Conservation (phyloP, 2,329 filamentous ascomycete species). For the Penicillium oxalicum region DNA sequence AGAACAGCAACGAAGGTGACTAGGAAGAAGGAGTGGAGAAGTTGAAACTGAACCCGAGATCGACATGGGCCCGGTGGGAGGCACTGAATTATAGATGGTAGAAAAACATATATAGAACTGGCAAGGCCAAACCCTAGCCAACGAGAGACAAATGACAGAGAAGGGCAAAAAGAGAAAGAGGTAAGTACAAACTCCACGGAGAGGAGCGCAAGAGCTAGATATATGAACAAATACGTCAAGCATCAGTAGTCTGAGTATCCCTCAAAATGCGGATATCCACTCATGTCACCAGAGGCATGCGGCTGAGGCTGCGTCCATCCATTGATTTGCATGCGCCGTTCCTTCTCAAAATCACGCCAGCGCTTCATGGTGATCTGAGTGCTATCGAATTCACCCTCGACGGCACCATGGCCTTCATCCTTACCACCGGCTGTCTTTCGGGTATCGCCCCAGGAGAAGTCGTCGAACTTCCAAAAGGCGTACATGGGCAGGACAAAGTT, state of each 20-base stretch:
- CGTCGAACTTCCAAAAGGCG: slow-evolving; percentile 99
- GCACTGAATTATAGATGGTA: not conserved
- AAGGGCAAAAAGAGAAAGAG: not conserved
- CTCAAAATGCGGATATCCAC: slow-evolving; percentile 31
- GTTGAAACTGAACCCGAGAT: slow-evolving; percentile 1
- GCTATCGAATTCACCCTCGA: slow-evolving; percentile 94
- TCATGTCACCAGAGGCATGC: slow-evolving; percentile 10
- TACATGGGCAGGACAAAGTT: slow-evolving; percentile 94
- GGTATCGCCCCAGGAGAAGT: slow-evolving; percentile 98
- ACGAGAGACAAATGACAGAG: slow-evolving; percentile 1
- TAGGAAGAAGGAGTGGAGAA: not conserved
- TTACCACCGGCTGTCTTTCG: slow-evolving; percentile 90
- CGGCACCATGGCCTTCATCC: slow-evolving; percentile 74
- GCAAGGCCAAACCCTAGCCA: slow-evolving; percentile 14
- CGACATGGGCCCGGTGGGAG: not conserved
- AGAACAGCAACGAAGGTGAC: no score
- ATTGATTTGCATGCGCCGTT: slow-evolving; percentile 33
- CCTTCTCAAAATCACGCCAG: slow-evolving; percentile 90
- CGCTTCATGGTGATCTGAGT: slow-evolving; percentile 99
- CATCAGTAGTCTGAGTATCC: slow-evolving; percentile 35
- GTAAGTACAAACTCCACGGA: not conserved
- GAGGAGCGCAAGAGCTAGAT: not conserved
- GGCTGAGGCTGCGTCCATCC: slow-evolving; percentile 22
- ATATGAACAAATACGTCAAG: not conserved
- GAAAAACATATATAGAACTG: slow-evolving; percentile 7